Percentiles rank a stretch among this genome's conserved stretches.
Evolutionary conservation across 768 basidiomycete genomes (phyloP).

Genomic region (Cubamyces sp.): DNA sequence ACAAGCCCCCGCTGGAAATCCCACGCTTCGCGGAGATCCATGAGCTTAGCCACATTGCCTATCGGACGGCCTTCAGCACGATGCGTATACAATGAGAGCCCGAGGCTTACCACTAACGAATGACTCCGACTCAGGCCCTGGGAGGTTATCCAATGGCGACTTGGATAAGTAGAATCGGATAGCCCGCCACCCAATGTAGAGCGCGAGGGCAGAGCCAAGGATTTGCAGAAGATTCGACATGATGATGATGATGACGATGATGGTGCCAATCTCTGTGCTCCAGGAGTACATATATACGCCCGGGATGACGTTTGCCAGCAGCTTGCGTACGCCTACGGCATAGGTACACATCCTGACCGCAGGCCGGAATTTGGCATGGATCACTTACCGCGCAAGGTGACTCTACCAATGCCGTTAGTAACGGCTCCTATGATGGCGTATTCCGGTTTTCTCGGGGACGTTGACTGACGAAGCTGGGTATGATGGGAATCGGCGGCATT

Average conservation of each 20-base stretch:
- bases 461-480: too few relatives aligned
- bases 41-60: neutral
- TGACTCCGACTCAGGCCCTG: neutral
- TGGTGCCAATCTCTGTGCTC: neutral
- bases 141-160: slow-evolving; percentile 5
- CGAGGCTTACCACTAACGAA: neutral
- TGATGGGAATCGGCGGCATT: too few relatives aligned
- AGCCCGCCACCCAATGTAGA: slow-evolving; percentile 6
- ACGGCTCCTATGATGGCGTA: too few relatives aligned
- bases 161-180: neutral
- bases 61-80: neutral
- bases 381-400: too few relatives aligned
- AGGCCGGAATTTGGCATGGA: too few relatives aligned
- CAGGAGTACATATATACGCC: too few relatives aligned
- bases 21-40: slow-evolving; percentile 1
- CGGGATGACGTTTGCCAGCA: too few relatives aligned
- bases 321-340: too few relatives aligned
- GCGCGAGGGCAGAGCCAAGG: neutral
- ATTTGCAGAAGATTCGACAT: slow-evolving; percentile 1
- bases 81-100: neutral
- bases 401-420: too few relatives aligned
- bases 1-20: neutral
- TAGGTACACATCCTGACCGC: too few relatives aligned
- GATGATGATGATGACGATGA: neutral
- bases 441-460: too few relatives aligned